A percentile compares a stretch with the other conserved stretches of the same genome.
These are phyloP conservation scores for Cunninghamia lanceolata DNA, from an alignment of 75 land plant species.

Conservation along the genomic window DNA sequence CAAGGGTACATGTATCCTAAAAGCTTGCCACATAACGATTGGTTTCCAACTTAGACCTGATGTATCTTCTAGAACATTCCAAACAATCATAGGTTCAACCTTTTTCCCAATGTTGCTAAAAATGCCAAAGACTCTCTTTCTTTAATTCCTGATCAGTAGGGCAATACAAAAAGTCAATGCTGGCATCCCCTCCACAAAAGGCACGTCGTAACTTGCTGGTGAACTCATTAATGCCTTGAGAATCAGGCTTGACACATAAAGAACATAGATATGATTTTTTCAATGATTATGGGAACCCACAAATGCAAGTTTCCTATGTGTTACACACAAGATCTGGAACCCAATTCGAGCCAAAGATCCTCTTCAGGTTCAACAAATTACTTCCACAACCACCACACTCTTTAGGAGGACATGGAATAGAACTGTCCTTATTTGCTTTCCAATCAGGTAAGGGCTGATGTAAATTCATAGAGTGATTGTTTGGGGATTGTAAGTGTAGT, in stretches of 20 bases:
- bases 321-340: slow-evolving; percentile 17
- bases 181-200: too few species aligned
- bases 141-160: too few species aligned
- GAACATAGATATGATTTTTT: slow-evolving; percentile 22
- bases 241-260: slow-evolving; percentile 12
- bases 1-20: slow-evolving; percentile 44
- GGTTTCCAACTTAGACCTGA: slow-evolving; percentile 90
- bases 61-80: too few species aligned
- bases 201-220: too few species aligned
- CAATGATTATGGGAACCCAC: not conserved
- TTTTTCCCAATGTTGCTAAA: slow-evolving; percentile 72
- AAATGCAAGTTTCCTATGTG: slow-evolving; percentile 20
- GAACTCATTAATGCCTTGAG: not conserved
- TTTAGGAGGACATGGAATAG: slow-evolving; percentile 56
- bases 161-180: too few species aligned
- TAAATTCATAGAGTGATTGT: too few species aligned
- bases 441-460: too few species aligned
- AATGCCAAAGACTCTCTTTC: slow-evolving; percentile 52
- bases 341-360: slow-evolving; percentile 31
- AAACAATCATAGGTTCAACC: slow-evolving; percentile 88
- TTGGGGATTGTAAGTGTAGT: too few species aligned
- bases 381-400: too few species aligned
- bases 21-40: slow-evolving; percentile 74
- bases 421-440: slow-evolving; percentile 35
- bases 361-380: too few species aligned